These are phyloP conservation scores for Penicillium verrucosum DNA, from an alignment of 2,329 filamentous ascomycete genomes.

Conservation along the genomic window DNA sequence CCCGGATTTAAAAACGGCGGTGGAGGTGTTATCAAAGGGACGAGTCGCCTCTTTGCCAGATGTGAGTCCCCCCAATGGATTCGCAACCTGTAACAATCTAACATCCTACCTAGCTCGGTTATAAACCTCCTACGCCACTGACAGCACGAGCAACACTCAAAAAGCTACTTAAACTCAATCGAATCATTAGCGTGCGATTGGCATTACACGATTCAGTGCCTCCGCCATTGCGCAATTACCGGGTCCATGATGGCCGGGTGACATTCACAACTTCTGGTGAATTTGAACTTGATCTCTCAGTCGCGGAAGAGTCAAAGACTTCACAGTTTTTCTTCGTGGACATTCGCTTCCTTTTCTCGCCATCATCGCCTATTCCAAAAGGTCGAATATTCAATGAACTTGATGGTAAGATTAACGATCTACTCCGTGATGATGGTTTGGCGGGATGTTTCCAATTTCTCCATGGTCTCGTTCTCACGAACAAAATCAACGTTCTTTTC, in stretches of 20 bases:
- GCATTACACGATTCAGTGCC: conserved; percentile 82
- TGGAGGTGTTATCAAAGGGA: conserved; percentile 78
- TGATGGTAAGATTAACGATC: conserved; percentile 68
- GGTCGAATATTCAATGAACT: conserved; percentile 63
- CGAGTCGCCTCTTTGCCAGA: conserved; percentile 76
- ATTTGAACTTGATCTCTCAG: conserved; percentile 89
- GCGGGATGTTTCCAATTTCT: conserved; percentile 79
- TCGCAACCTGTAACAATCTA: conserved; percentile 14
- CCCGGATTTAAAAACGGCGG: conserved; percentile 84
- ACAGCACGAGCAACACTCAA: conserved; percentile 69
- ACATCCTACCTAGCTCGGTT: conserved; percentile 58
- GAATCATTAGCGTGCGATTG: conserved; percentile 75
- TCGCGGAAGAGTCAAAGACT: conserved; percentile 77
- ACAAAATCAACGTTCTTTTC: conserved; percentile 80
- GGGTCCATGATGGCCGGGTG: conserved; percentile 78
- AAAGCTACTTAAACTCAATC: conserved; percentile 77
- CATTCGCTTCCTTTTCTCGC: conserved; percentile 77
- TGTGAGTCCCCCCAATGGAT: conserved; percentile 47
- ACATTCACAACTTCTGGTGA: conserved; percentile 81
- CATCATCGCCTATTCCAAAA: conserved; percentile 61
- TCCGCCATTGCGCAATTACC: conserved; percentile 70
- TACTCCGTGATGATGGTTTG: conserved; percentile 68
- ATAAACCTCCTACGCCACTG: conserved; percentile 70
- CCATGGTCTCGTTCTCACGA: conserved; percentile 82
- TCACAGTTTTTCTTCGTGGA: conserved; percentile 95